Evolutionary conservation across 164 flowering plant species (phyloP), one percentile per base, ranked within the genome.

Genomic region (Stephania japonica): DNA sequence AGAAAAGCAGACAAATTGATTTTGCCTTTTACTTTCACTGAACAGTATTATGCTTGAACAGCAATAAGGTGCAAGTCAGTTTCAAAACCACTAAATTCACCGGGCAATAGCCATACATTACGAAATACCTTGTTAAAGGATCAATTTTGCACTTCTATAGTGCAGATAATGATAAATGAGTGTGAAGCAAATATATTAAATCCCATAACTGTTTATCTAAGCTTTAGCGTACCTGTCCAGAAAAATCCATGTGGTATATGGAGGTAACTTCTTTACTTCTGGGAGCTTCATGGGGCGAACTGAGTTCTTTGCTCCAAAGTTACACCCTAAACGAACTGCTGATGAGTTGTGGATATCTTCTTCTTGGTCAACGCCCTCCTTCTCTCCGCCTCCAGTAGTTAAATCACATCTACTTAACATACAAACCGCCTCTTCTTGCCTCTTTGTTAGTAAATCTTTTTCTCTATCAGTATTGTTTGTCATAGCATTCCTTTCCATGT

Each of bases 241-340:
- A 80, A 96, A 96, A n/a, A 91, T 86, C 99, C 99, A 96, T 24
- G 99, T 86, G 5, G 99, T 96, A 82, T 96, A 96, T 65, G 98
- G 95, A 65, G 99, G 98, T 50, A 92, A 75, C 76, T 81, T 87
- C 76, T 92, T 84, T 63, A 87, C 86, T 86, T 89, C 97, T 10
- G 84, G 72, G n/a, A 96, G 86, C 82, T 86, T 96, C 68, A 88
- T 83, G 18, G 97, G 91, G 7, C 92, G 87, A 79, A 88, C 82
- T 65, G 86, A 78, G 85, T 82, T 89, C 81, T 88, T 93, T 9
- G 80, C 87, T 59, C 97, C 87, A 78, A 85, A 85, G 77, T 82
- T 87, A 70, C 86, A 80, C 70, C 95, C 97, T 71, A 87, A 65
- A 79, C 86, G 89, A 84, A 87, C 85, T 65, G 94, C 86, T 69